Base-by-base conservation (phyloP, 306 rosid species). In the Sophora flavescens region DNA sequence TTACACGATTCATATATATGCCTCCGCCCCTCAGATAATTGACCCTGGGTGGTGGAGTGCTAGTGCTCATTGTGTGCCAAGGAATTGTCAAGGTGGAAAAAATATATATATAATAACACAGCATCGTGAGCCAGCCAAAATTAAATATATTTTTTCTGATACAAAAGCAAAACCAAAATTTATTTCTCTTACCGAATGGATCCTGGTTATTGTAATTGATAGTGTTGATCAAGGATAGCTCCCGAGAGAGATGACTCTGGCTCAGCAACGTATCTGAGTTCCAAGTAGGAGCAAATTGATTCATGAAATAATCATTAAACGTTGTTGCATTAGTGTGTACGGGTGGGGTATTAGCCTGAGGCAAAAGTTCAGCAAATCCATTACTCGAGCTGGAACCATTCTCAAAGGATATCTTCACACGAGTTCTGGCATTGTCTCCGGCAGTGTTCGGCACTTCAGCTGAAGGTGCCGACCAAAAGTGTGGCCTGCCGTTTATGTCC, bases 181-280 rank as follows among this genome's bases (percentile, higher is more conserved):
- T 8, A 52, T 38, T 68, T 26, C 13, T 6, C 71, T 66, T 67
- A 86, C 89, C 86, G 6, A 30, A 80, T 33, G 83, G 70, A 26
- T 79, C 72, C 38, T 66, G 78, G 10, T 61, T 54, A 51, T 53
- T 48, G 50, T 32, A 16, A 18, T 39, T 18, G 48, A 61, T 38
- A 17, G 58, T 8, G n/a, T 36, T 45, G 67, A 53, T 15, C 13
- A 53, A 38, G 1, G 53, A 50, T 61, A 50, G 82, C 38, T 52
- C 57, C 0, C 3, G 22, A 12, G 56, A 48, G 18, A 41, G 48
- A 56, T 68, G 39, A 16, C 8, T 67, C 9, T 47, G 70, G 6
- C 52, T 6, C 6, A 70, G 65, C 1, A 45, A 70, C 7, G 44
- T 4, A 70, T 50, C 69, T 18, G 77, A 2, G 7, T 60, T 54